Conservation (phyloP, 2,329 filamentous ascomycete species). For the Aspergillus sclerotialis region DNA sequence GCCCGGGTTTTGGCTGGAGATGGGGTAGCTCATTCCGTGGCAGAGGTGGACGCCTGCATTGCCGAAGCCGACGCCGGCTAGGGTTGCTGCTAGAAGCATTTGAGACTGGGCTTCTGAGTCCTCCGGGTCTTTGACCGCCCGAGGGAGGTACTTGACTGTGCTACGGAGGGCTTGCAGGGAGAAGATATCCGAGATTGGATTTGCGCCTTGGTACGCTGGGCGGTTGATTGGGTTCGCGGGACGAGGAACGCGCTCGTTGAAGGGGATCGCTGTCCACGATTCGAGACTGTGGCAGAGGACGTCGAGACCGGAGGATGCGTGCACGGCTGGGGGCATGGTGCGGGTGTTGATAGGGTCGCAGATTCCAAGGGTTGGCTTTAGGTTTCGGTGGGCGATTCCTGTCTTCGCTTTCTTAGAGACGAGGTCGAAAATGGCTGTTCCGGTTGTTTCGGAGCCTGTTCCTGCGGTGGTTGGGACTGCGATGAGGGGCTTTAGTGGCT, state of each 20-base stretch:
- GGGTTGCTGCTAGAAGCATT: slow-evolving; percentile 90
- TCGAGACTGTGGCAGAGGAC: slow-evolving; percentile 94
- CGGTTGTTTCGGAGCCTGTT: slow-evolving; percentile 89
- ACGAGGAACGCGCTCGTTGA: slow-evolving; percentile 73
- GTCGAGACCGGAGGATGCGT: slow-evolving; percentile 84
- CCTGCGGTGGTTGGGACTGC: slow-evolving; percentile 81
- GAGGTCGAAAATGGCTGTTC: slow-evolving; percentile 95
- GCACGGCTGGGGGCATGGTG: slow-evolving; percentile 92
- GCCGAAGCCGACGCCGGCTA: slow-evolving; percentile 93
- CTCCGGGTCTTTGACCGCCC: slow-evolving; percentile 78
- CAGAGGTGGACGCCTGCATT: slow-evolving; percentile 93
- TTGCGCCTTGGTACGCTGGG: slow-evolving; percentile 93
- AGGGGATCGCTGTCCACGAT: slow-evolving; percentile 96
- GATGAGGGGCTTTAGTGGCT: slow-evolving; percentile 65
- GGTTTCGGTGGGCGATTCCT: slow-evolving; percentile 86
- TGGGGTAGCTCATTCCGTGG: slow-evolving; percentile 94
- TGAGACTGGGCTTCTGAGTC: slow-evolving; percentile 88
- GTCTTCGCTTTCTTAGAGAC: slow-evolving; percentile 88
- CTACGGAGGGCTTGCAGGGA: slow-evolving; percentile 74
- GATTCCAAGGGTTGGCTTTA: slow-evolving; percentile 92
- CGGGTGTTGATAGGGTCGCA: slow-evolving; percentile 80
- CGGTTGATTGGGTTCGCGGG: slow-evolving; percentile 84
- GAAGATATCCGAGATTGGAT: slow-evolving; percentile 97
- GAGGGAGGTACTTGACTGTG: slow-evolving; percentile 87
- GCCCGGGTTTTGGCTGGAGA: slow-evolving; percentile 87